Evolutionary conservation across 306 rosid genomes (phyloP).

Genomic region (Quercus wislizeni): DNA sequence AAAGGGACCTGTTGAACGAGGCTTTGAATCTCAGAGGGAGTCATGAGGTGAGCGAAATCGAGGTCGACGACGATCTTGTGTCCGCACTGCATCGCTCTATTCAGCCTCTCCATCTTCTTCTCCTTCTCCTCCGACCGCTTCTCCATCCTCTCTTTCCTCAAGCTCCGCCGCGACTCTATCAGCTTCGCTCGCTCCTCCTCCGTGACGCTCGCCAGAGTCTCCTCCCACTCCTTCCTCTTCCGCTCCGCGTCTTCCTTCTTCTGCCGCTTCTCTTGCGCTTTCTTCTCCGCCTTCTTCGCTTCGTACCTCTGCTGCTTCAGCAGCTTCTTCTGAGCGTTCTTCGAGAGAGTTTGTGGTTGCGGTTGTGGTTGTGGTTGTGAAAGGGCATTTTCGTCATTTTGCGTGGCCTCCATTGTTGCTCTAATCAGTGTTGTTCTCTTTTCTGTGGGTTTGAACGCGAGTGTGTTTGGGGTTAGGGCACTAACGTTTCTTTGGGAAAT

Average conservation of each 20-base stretch:
- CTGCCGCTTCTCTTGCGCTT: constrained; percentile 60
- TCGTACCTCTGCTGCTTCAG: constrained; percentile 67
- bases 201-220: constrained; percentile 39
- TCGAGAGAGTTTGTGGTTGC: constrained; percentile 38
- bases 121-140: constrained; percentile 56
- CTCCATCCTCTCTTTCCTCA: constrained; percentile 86
- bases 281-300: constrained; percentile 82
- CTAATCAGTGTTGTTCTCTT: no score
- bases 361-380: background rate
- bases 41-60: constrained; percentile 76
- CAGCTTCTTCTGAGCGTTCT: constrained; percentile 74
- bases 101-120: constrained; percentile 54
- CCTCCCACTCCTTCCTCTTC: constrained; percentile 87
- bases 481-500: no score
- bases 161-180: constrained; percentile 54
- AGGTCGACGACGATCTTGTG: constrained; percentile 81
- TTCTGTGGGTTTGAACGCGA: background rate
- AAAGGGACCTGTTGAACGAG: constrained; percentile 75
- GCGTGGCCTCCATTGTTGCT: constrained; percentile 30
- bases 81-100: constrained; percentile 44
- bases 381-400: constrained; percentile 14
- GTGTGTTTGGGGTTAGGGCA: background rate
- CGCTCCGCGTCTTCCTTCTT: constrained; percentile 57
- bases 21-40: constrained; percentile 69
- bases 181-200: constrained; percentile 72